Evolutionary conservation across 2,329 filamentous ascomycete species (phyloP), one percentile per base, ranked within the genome.

Genomic region (Ciborinia camelliae): DNA sequence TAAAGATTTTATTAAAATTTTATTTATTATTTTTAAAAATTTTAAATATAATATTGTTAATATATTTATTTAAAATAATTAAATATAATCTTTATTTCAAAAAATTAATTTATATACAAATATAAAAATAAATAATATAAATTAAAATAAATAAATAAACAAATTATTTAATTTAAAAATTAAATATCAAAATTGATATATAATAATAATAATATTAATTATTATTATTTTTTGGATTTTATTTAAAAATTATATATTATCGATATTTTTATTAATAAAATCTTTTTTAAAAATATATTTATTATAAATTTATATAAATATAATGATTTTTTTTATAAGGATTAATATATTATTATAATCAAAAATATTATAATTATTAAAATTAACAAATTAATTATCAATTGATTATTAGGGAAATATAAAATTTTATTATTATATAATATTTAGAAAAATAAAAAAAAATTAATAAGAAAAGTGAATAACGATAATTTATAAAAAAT

Each of bases 1-100:
- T 57, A 43, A 41, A 5, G 14, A 57, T 39, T 57, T 57, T 43
- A 4, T 18, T 26, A 26, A 57, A 39, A 57, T 28, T 12, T 41
- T 57, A 37, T 41, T 41, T 43, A 57, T 57, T 23, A 41, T 57
- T 26, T 5, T 43, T 12, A 37, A 57, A 26, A 3, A 28, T 18
- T 57, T 26, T 3, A 26, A 57, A 41, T 32, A 32, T 37, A 41
- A 57, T 57, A 57, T 57, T 57, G 20, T 57, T 23, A n/a, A 18
- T 28, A 5, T 43, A 43, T 47, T 26, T 57, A 28, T 57, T 57
- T 15, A 5, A 23, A 57, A 43, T 41, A 43, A 15, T 39, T 57
- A 18, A 4, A 57, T 32, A 57, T 57, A 32, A 1, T 8, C 3
- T 15, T 41, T 14, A 23, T n/a, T 37, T 26, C 10, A 53, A 20